A percentile compares a stretch with the other conserved stretches of the same genome.
Conservation (phyloP, 2,329 filamentous ascomycete genomes). For the Apiospora hydei region DNA sequence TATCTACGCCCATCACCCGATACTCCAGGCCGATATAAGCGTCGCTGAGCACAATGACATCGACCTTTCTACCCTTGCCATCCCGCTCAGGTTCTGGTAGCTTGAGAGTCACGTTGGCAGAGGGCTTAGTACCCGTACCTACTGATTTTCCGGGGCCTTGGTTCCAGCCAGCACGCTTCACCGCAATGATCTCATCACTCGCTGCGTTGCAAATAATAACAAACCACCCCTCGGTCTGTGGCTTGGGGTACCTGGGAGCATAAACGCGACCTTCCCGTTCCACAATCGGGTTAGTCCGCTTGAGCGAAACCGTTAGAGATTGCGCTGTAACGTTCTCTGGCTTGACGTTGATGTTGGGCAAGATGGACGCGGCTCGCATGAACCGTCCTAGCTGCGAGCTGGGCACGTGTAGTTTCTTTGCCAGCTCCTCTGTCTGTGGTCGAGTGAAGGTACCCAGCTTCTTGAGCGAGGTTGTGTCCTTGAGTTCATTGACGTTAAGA, state of each 20-base stretch:
- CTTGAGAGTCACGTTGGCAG: slow-evolving; percentile 64
- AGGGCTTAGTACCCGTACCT: slow-evolving; percentile 54
- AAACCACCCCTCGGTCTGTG: slow-evolving; percentile 94
- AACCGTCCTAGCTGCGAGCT: slow-evolving; percentile 54
- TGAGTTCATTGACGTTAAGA: slow-evolving; percentile 57
- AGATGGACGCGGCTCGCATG: slow-evolving; percentile 64
- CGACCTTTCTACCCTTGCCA: slow-evolving; percentile 66
- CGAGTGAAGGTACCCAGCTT: slow-evolving; percentile 42
- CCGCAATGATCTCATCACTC: slow-evolving; percentile 79
- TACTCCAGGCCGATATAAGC: slow-evolving; percentile 80
- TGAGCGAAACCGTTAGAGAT: slow-evolving; percentile 69
- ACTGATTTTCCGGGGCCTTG: slow-evolving; percentile 39
- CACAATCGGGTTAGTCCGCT: slow-evolving; percentile 70
- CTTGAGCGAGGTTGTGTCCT: slow-evolving; percentile 47
- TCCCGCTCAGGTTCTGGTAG: slow-evolving; percentile 57
- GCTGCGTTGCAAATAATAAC: slow-evolving; percentile 73
- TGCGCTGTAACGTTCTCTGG: slow-evolving; percentile 67
- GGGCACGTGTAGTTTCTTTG: slow-evolving; percentile 60
- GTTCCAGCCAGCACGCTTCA: slow-evolving; percentile 86
- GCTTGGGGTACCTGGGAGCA: slow-evolving; percentile 90
- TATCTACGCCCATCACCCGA: slow-evolving; percentile 54
- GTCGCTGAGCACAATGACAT: slow-evolving; percentile 84
- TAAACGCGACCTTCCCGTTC: slow-evolving; percentile 78
- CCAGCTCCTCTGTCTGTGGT: slow-evolving; percentile 47
- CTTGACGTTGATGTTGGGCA: slow-evolving; percentile 74